phyloP scores from a whole-genome alignment of 208 protist species.

The Acanthamoeba castellanii region DNA sequence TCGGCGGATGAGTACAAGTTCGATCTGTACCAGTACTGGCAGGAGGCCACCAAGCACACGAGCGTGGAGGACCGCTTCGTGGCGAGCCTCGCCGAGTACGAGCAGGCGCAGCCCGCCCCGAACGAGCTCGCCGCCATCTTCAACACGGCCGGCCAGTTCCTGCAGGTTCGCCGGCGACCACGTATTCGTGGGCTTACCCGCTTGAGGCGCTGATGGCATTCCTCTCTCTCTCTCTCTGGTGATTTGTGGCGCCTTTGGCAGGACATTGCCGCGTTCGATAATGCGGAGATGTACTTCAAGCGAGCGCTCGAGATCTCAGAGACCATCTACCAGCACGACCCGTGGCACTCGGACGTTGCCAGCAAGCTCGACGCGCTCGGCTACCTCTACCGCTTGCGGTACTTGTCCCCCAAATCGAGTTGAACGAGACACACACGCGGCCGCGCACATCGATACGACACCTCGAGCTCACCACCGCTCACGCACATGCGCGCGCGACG shows the following conservation, averaged over 20 bases:
- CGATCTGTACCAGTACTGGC: slow-evolving; percentile 58
- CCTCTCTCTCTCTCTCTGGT: background rate
- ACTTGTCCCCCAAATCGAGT: background rate
- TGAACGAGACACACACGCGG: too few relatives aligned
- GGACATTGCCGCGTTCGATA: slow-evolving; percentile 43
- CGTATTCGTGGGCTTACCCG: too few relatives aligned
- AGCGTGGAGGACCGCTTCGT: background rate
- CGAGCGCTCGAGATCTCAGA: slow-evolving; percentile 14
- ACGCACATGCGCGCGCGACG: too few relatives aligned
- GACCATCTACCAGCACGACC: background rate
- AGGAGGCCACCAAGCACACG: slow-evolving; percentile 11
- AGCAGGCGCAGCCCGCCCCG: background rate
- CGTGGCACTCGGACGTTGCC: background rate
- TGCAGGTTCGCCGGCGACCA: background rate
- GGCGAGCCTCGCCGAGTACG: background rate
- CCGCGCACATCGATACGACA: background rate
- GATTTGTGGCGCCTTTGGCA: background rate
- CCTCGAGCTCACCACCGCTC: background rate
- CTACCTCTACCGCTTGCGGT: slow-evolving; percentile 47
- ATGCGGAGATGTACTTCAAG: background rate
- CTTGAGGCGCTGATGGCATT: background rate
- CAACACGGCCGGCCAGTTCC: background rate
- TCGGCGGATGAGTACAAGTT: slow-evolving; percentile 30
- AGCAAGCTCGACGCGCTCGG: slow-evolving; percentile 54
- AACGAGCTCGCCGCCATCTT: background rate